phyloP scores from a whole-genome alignment of 805 yeast genomes.

The Alloascoidea hylecoeti region DNA sequence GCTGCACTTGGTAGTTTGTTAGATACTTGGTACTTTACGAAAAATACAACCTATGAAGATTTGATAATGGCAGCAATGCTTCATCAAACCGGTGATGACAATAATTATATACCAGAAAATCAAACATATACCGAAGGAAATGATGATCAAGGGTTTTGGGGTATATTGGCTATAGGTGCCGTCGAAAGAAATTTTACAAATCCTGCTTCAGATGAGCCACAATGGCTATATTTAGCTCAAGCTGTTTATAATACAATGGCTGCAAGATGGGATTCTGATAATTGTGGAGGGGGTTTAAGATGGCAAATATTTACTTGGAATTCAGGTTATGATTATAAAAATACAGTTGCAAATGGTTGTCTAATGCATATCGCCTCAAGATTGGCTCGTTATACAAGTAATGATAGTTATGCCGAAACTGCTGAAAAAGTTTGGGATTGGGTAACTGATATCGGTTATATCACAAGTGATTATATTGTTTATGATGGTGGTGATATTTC shows the following conservation, averaged over 20 bases:
- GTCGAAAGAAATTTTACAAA: conserved; percentile 74
- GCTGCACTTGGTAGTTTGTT: conserved; percentile 57
- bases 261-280: conserved; percentile 56
- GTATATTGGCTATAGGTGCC: conserved; percentile 72
- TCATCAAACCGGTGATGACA: conserved; percentile 49
- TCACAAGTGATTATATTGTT: conserved; percentile 26
- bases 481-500: conserved; percentile 56
- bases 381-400: conserved; percentile 62
- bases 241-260: conserved; percentile 82
- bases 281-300: conserved; percentile 69
- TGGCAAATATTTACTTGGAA: conserved; percentile 92
- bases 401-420: conserved; percentile 58
- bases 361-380: conserved; percentile 73
- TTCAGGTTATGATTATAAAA: conserved; percentile 77
- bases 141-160: conserved; percentile 94
- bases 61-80: conserved; percentile 44
- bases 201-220: conserved; percentile 41
- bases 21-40: conserved; percentile 60
- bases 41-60: conserved; percentile 49
- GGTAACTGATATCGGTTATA: conserved; percentile 34
- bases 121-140: conserved; percentile 81
- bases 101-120: conserved; percentile 67
- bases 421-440: conserved; percentile 68
- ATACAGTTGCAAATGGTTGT: conserved; percentile 78
- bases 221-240: conserved; percentile 70